A percentile compares a stretch with the other conserved stretches of the same genome.
Conservation (phyloP, 78 protist species). For the Dictyostelium firmibasis region DNA sequence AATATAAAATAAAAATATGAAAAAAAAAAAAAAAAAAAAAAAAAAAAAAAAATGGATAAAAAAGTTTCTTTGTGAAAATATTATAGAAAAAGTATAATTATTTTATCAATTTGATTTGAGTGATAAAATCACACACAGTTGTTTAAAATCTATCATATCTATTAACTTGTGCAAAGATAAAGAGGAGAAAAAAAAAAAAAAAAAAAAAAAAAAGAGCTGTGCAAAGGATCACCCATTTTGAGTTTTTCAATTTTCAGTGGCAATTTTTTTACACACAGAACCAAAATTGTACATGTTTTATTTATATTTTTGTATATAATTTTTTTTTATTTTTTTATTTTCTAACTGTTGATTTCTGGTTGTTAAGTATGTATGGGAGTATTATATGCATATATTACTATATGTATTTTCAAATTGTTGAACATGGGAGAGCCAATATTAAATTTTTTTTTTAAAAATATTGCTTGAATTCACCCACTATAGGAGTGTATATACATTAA, state of each 20-base stretch:
- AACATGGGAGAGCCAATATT: background rate
- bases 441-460: no score
- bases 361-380: background rate
- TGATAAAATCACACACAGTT: background rate
- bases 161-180: background rate
- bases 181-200: background rate
- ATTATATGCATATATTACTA: background rate
- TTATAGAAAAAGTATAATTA: background rate
- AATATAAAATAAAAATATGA: no score
- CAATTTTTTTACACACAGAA: background rate
- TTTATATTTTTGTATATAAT: background rate
- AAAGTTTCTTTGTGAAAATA: background rate
- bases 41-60: background rate
- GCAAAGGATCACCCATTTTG: background rate
- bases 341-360: background rate
- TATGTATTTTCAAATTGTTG: background rate
- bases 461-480: no score
- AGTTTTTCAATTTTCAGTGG: background rate
- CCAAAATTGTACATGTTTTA: background rate
- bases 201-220: no score
- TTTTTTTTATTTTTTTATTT: background rate
- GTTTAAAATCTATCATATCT: background rate
- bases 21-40: no score
- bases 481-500: no score
- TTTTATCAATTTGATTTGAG: background rate